A percentile compares a stretch with the other conserved stretches of the same genome.
Conservation (phyloP, 108 stramenopile genomes). For the Skeletonema menzelii region DNA sequence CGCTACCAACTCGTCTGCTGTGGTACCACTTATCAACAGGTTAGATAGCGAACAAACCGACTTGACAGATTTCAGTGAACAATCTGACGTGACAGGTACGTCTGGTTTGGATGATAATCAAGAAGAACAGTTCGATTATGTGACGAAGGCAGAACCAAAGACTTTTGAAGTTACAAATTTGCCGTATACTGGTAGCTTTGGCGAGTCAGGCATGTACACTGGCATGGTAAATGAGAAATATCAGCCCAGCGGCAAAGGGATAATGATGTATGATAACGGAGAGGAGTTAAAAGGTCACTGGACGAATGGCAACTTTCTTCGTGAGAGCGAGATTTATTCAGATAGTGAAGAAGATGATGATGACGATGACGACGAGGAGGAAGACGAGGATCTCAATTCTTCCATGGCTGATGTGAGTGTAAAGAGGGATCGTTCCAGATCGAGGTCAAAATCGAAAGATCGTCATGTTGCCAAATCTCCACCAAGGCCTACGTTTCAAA, state of each 20-base stretch:
- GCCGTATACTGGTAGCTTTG: constrained; percentile 38
- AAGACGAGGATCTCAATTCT: constrained; percentile 29
- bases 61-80: neutral
- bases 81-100: neutral
- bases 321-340: constrained; percentile 31
- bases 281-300: constrained; percentile 38
- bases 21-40: neutral
- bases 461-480: constrained; percentile 8
- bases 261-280: constrained; percentile 43
- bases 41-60: neutral
- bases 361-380: constrained; percentile 29
- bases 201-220: constrained; percentile 48
- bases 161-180: constrained; percentile 36
- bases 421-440: constrained; percentile 29
- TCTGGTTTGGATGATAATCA: neutral
- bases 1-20: neutral
- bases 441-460: constrained; percentile 35
- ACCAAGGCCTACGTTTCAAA: constrained; percentile 21
- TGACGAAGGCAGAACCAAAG: constrained; percentile 12
- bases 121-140: neutral
- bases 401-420: constrained; percentile 38
- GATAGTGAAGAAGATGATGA: constrained; percentile 39
- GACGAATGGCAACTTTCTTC: constrained; percentile 41
- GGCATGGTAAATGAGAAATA: constrained; percentile 46
- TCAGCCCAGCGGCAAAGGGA: constrained; percentile 44